phyloP scores from a whole-genome alignment of 1,284 basidiomycete species.

The Trichosporon sp. region DNA sequence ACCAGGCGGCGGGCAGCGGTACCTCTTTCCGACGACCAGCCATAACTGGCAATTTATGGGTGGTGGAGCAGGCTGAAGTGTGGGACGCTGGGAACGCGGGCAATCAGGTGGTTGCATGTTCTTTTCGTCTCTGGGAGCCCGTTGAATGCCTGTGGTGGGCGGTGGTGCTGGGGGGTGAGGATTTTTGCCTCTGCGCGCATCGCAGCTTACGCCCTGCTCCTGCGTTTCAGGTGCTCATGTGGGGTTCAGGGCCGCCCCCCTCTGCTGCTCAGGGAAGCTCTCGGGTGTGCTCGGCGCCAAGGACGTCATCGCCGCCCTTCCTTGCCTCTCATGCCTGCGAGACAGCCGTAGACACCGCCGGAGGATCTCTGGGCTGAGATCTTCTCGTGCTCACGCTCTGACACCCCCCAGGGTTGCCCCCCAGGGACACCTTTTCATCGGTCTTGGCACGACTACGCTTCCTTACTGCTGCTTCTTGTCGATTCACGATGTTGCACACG shows the following conservation, averaged over 20 bases:
- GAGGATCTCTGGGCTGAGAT: neutral
- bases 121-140: no score
- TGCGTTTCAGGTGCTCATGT: slow-evolving; percentile 2
- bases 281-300: neutral
- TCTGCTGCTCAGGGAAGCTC: neutral
- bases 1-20: no score
- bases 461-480: neutral
- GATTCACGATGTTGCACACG: no score
- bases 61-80: slow-evolving; percentile 12
- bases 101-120: no score
- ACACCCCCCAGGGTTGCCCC: no score
- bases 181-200: neutral
- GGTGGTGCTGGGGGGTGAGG: neutral
- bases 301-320: neutral
- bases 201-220: no score
- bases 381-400: neutral
- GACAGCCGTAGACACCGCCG: neutral
- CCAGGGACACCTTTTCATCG: neutral
- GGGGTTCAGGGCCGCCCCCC: neutral
- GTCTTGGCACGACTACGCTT: neutral
- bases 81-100: neutral
- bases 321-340: neutral
- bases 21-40: neutral
- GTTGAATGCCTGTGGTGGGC: no score
- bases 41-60: neutral